Base-by-base conservation (phyloP, 1,139 yeast genomes). In the Nakaseomyces delphensis region DNA sequence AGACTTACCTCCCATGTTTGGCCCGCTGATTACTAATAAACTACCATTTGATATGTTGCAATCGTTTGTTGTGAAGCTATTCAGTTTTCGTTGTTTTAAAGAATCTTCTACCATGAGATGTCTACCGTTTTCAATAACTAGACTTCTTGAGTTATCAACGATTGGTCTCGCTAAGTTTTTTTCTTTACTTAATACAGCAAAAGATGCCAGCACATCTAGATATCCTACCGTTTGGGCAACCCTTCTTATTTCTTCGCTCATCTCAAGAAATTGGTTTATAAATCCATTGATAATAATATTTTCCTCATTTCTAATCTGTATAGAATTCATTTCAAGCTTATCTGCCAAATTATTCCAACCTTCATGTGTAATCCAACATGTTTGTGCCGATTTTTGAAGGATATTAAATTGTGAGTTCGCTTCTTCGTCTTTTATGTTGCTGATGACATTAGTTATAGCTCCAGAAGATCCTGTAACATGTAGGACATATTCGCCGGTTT, bases 1-100 rank as follows among this genome's bases (percentile, higher is more conserved):
- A 36, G 95, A 83, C 56, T 91, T 91, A 0, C 98, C 98, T 3
- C 97, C 97, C 97, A 91, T 91, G 57, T 91, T 91, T 1, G 97
- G 97, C 0, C 98, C 98, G 0, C 96, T 80, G 4, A 91, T 78
- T 7, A 91, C 71, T 89, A 95, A 84, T 11, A 71, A 52, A 9
- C 62, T 55, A 0, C 67, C 63, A 1, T 63, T 55, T 3, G 57
- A 48, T 8, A 77, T 55, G 1, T 63, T 51, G 51, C 84, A 76
- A 54, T 80, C 78, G 58, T 91, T 91, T 0, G 82, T 68, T 1
- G 74, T 74, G 56, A 87, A 91, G 46, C 71, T 71, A 19, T 44
- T 62, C 51, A 51, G 46, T 32, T 51, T 71, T 48, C 43, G 60
- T 39, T 50, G 59, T 13, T 52, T 48, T 42, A 91, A 62, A 1